Base-by-base conservation (phyloP, 805 yeast genomes). In the Ogataea haglerorum region DNA sequence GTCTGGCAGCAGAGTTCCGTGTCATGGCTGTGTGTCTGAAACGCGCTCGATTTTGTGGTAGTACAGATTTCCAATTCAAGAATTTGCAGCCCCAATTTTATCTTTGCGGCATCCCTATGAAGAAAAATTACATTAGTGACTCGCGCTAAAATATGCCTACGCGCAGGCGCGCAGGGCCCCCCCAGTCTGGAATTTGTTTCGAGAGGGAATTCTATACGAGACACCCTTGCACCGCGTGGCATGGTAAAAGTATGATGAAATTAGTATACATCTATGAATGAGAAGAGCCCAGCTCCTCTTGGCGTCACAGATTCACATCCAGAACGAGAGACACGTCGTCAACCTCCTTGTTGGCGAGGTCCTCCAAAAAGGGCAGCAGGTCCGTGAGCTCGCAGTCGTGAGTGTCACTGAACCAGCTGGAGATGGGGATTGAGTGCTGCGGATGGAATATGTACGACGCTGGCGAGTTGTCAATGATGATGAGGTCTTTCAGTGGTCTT, bases 391-490 rank as follows among this genome's bases (percentile, higher is more conserved):
- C 99, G 61, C 90, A 90, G 63, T 93, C 99, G 63, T 93, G 99
- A 21, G 93, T 80, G 65, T 93, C 99, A 51, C 96, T 86, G 71
- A 93, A 93, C 99, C 99, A 93, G 61, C 93, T 82, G 51, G 96
- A 86, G 21, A 93, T 86, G 17, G 99, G 99, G 21, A 93, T 84
- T 7, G 98, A 95, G 67, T 93, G 96, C 63, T 88, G 95, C 15
- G 99, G 99, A 60, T 93, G 98, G 72, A 93, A 86, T 42, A 91
- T 82, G 64, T 93, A 93, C n/a, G 96, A 87, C 3, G 98, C 96
- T 1, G 99, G 98, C 2, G 98, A 90, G 64, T 93, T 93, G 68
- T 93, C 99, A 49, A 93, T 80, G 51, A 93, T 93, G 42, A 93
- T 89, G 31, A 85, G 70, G 51, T 89, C 95, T 42, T 75, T 67